These are phyloP conservation scores for Chenopodium formosanum DNA, from an alignment of 148 eudicot species.

Conservation along the genomic window DNA sequence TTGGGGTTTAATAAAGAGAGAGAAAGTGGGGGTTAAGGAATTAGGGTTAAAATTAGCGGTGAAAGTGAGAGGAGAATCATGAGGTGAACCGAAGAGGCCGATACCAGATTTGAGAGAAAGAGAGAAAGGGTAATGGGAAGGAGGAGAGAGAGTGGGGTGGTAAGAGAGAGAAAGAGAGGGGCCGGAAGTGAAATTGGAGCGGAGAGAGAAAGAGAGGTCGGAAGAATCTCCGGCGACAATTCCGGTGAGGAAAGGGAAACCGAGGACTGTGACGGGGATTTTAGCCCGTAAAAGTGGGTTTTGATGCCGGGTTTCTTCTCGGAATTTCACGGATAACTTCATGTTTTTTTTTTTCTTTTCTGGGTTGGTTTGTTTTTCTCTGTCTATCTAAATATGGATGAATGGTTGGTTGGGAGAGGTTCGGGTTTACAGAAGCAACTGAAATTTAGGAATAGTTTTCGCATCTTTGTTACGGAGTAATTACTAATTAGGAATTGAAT, in stretches of 20 bases:
- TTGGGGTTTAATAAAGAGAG: slow-evolving; percentile 66
- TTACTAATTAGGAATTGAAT: too few relatives aligned
- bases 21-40: slow-evolving; percentile 51
- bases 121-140: slow-evolving; percentile 42
- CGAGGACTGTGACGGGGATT: slow-evolving; percentile 63
- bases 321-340: slow-evolving; percentile 60
- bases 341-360: slow-evolving; percentile 16
- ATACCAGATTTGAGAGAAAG: slow-evolving; percentile 74
- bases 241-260: slow-evolving; percentile 67
- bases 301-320: slow-evolving; percentile 42
- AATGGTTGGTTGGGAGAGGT: neutral
- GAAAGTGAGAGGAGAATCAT: slow-evolving; percentile 63
- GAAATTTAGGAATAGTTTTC: neutral
- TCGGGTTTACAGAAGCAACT: neutral
- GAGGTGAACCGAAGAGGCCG: slow-evolving; percentile 70
- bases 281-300: slow-evolving; percentile 71
- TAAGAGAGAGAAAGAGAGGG: slow-evolving; percentile 78
- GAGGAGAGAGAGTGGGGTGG: slow-evolving; percentile 44
- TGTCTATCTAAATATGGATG: neutral
- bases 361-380: neutral
- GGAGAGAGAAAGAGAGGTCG: slow-evolving; percentile 72
- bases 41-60: slow-evolving; percentile 57
- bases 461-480: too few relatives aligned
- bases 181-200: slow-evolving; percentile 67
- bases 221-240: slow-evolving; percentile 65